Percentiles rank a stretch among this genome's conserved stretches.
Evolutionary conservation across 805 yeast genomes (phyloP).

Genomic region (Ogataea allantospora): DNA sequence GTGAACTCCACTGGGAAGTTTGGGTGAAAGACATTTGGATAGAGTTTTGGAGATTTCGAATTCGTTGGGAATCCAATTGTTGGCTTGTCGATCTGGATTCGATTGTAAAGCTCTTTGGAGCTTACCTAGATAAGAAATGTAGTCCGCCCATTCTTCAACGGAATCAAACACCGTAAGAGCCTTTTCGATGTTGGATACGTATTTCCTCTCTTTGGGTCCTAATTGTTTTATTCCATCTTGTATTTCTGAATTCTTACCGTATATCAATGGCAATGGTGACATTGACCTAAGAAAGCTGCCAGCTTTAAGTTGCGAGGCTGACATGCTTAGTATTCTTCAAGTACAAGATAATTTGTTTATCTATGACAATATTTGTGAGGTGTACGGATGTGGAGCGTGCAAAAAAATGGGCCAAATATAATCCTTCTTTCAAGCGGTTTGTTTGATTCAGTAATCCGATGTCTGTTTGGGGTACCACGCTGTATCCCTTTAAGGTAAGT

Average conservation of each 20-base stretch:
- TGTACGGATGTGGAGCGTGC: conserved; percentile 13
- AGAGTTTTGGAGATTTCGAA: conserved; percentile 66
- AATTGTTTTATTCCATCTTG: conserved; percentile 31
- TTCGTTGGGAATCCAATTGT: conserved; percentile 65
- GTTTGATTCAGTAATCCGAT: conserved; percentile 1
- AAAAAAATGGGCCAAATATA: conserved; percentile 2
- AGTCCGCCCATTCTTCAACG: conserved; percentile 97
- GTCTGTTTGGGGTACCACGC: conserved; percentile 11
- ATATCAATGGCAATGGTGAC: conserved; percentile 31
- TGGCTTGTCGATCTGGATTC: conserved; percentile 39
- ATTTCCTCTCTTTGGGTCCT: conserved; percentile 67
- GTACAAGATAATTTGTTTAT: conserved; percentile 3
- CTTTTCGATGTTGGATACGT: conserved; percentile 63
- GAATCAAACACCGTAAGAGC: conserved; percentile 75
- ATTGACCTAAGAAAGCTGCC: conserved; percentile 25
- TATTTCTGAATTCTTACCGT: conserved; percentile 14
- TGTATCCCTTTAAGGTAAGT: conserved; percentile 22
- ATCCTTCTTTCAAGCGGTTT: neutral
- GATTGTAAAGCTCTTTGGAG: conserved; percentile 68
- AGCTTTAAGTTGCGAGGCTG: conserved; percentile 19
- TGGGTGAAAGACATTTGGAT: conserved; percentile 76
- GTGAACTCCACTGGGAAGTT: conserved; percentile 93
- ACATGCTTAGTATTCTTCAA: conserved; percentile 10
- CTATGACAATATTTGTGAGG: conserved; percentile 2
- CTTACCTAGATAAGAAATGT: conserved; percentile 82